A percentile compares a stretch with the other conserved stretches of the same genome.
Evolutionary conservation across 192 early-diverging fungal species (phyloP).

Genomic region (Diversispora epigaea): DNA sequence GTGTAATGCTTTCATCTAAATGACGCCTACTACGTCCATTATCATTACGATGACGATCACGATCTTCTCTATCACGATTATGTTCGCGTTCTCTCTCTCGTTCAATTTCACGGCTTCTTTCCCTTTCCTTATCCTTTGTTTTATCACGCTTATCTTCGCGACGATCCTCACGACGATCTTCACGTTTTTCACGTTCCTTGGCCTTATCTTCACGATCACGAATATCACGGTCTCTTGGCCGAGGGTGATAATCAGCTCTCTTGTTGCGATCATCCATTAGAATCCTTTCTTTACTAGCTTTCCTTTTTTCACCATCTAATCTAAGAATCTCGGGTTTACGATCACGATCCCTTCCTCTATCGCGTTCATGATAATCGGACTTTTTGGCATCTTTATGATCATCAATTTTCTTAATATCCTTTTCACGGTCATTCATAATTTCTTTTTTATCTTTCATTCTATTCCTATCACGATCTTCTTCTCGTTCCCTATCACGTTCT

Average conservation of each 20-base stretch:
- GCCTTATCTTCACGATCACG: slow-evolving; percentile 17
- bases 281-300: slow-evolving; percentile 1
- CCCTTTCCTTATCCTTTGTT: background rate
- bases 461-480: background rate
- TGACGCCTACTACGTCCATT: background rate
- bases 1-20: background rate
- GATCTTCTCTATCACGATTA: background rate
- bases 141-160: slow-evolving; percentile 16
- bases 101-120: background rate
- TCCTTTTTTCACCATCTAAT: background rate
- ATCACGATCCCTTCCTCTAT: background rate
- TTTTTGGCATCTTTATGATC: background rate
- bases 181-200: slow-evolving; percentile 13
- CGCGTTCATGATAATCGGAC: slow-evolving; percentile 7
- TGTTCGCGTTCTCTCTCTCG: slow-evolving; percentile 2
- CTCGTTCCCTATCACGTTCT: slow-evolving; percentile 14
- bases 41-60: slow-evolving; percentile 10
- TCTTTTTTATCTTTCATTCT: background rate
- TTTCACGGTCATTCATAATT: background rate
- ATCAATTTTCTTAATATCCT: background rate
- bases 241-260: slow-evolving; percentile 6
- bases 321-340: background rate
- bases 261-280: slow-evolving; percentile 2
- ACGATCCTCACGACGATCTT: background rate
- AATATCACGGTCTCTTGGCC: background rate